Conservation (phyloP, 345 rosid genomes). For the Brassica napus region DNA sequence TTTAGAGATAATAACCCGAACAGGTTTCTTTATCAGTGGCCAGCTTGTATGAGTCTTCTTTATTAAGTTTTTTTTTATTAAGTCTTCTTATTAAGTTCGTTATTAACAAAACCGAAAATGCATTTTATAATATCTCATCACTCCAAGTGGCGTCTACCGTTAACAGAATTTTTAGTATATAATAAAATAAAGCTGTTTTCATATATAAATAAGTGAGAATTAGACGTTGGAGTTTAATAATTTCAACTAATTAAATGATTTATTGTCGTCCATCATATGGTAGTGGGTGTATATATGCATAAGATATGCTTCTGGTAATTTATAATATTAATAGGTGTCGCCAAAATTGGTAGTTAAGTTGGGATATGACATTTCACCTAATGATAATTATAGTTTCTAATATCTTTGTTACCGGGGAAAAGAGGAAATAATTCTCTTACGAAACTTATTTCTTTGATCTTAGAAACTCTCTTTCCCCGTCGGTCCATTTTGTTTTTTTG, state of each 20-base stretch:
- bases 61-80: too few species aligned
- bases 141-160: conserved; percentile 21
- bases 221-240: not conserved
- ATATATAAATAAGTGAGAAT: conserved; percentile 6
- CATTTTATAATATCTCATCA: conserved; percentile 1
- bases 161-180: not conserved
- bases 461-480: not conserved
- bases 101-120: not conserved
- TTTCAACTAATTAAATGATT: not conserved
- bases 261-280: not conserved
- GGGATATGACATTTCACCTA: not conserved
- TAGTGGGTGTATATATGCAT: not conserved
- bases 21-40: conserved; percentile 34
- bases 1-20: conserved; percentile 28
- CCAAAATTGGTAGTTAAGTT: not conserved
- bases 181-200: not conserved
- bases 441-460: not conserved
- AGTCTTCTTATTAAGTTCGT: conserved; percentile 4
- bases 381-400: not conserved
- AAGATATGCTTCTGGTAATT: not conserved
- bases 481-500: conserved; percentile 6
- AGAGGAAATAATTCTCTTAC: not conserved
- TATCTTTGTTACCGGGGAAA: not conserved
- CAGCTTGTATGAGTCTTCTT: conserved; percentile 33
- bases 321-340: not conserved